These are phyloP conservation scores for Phytophthora megakarya DNA, from an alignment of 352 stramenopile genomes.

Conservation along the genomic window DNA sequence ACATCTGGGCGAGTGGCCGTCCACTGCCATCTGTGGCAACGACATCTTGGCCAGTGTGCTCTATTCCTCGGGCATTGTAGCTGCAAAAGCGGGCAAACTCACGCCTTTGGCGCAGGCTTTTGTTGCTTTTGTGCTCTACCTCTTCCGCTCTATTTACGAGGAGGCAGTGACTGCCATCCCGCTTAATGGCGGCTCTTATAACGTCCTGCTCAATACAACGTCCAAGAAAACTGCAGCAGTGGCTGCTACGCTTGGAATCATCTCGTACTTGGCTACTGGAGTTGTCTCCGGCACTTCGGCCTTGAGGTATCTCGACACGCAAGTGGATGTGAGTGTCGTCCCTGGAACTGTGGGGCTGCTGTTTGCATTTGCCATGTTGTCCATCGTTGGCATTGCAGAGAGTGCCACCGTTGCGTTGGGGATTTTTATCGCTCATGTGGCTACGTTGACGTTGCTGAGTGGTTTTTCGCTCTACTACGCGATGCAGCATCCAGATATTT, in stretches of 20 bases:
- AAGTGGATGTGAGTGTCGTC: slow-evolving; percentile 50
- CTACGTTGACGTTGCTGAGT: slow-evolving; percentile 76
- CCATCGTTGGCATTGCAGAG: slow-evolving; percentile 87
- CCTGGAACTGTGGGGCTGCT: slow-evolving; percentile 60
- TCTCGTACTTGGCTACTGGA: slow-evolving; percentile 92
- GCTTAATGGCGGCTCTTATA: slow-evolving; percentile 92
- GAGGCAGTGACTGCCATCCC: slow-evolving; percentile 91
- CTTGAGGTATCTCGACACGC: slow-evolving; percentile 64
- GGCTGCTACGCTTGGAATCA: slow-evolving; percentile 88
- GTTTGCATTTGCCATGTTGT: slow-evolving; percentile 84
- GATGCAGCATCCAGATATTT: slow-evolving; percentile 55
- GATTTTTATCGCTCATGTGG: slow-evolving; percentile 87
- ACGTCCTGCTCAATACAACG: slow-evolving; percentile 92
- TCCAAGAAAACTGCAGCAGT: slow-evolving; percentile 90
- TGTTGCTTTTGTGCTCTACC: slow-evolving; percentile 73
- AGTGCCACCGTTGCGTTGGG: slow-evolving; percentile 79
- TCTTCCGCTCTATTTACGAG: slow-evolving; percentile 89
- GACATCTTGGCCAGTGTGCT: slow-evolving; percentile 91
- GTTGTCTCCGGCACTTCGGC: slow-evolving; percentile 71
- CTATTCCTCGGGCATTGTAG: slow-evolving; percentile 78
- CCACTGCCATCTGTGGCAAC: slow-evolving; percentile 92
- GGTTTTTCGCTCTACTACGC: slow-evolving; percentile 67
- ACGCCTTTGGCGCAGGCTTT: slow-evolving; percentile 83
- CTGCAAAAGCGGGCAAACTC: slow-evolving; percentile 80
- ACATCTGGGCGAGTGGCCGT: slow-evolving; percentile 77